Evolutionary conservation across 2,329 filamentous ascomycete genomes (phyloP).

Genomic region (Botryotinia narcissicola): DNA sequence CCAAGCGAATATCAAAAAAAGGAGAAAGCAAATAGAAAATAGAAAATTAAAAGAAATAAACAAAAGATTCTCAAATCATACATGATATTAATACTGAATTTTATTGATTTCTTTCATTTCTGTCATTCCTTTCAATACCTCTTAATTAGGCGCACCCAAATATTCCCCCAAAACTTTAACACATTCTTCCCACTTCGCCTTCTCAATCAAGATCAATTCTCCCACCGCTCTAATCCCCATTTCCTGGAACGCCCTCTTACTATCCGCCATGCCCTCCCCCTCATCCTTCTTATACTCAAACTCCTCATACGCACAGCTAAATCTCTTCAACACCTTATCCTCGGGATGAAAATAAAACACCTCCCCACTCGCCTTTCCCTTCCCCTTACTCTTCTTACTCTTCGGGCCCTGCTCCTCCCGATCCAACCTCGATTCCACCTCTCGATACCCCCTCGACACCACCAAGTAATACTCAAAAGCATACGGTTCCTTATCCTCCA

Average conservation of each 20-base stretch:
- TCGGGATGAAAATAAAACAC: slow-evolving; percentile 93
- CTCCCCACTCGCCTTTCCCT: slow-evolving; percentile 46
- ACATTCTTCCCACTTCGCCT: slow-evolving; percentile 68
- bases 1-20: too few relatives aligned
- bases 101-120: slow-evolving; percentile 18
- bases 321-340: slow-evolving; percentile 81
- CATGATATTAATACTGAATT: slow-evolving; percentile 15
- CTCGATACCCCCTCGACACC: slow-evolving; percentile 86
- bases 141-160: slow-evolving; percentile 51
- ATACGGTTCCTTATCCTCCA: slow-evolving; percentile 90
- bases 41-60: background rate
- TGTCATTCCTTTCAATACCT: background rate
- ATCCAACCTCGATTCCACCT: slow-evolving; percentile 79
- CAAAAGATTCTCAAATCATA: background rate
- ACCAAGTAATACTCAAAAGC: slow-evolving; percentile 91
- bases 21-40: background rate
- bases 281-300: slow-evolving; percentile 77
- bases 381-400: slow-evolving; percentile 66
- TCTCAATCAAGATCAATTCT: slow-evolving; percentile 84
- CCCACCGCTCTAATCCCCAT: slow-evolving; percentile 82
- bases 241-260: slow-evolving; percentile 92
- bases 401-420: slow-evolving; percentile 55
- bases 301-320: slow-evolving; percentile 66
- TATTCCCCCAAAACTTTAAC: slow-evolving; percentile 76
- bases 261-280: slow-evolving; percentile 79